phyloP scores from a whole-genome alignment of 2,329 filamentous ascomycete species.

The Ilyonectria mors-panacis region DNA sequence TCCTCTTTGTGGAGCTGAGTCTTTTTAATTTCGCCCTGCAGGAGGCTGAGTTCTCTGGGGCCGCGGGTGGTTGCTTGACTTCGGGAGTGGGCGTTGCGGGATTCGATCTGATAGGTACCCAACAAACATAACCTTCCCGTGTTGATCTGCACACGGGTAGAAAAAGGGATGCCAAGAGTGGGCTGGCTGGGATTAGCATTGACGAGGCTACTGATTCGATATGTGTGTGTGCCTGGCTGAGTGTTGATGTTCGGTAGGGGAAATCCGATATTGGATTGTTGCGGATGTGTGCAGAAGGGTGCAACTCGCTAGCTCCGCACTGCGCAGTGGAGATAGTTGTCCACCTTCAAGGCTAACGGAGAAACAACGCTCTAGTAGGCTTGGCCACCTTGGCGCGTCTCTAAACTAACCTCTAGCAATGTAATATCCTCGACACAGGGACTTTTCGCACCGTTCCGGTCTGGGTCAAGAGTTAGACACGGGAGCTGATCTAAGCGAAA shows the following conservation, averaged over 20 bases:
- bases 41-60: conserved; percentile 1
- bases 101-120: background rate
- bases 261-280: background rate
- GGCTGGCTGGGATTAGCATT: background rate
- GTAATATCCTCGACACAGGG: background rate
- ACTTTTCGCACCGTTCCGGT: background rate
- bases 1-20: too few species aligned
- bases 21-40: background rate
- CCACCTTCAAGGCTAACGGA: conserved; percentile 18
- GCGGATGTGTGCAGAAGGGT: background rate
- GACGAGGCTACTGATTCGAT: background rate
- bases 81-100: conserved; percentile 3
- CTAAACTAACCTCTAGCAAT: conserved; percentile 32
- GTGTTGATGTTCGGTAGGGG: background rate
- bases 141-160: background rate
- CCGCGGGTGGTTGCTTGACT: conserved; percentile 5
- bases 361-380: conserved; percentile 8
- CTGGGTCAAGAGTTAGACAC: background rate
- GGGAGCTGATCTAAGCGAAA: background rate
- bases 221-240: background rate
- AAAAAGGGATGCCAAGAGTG: background rate
- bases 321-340: background rate
- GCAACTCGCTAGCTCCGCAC: background rate
- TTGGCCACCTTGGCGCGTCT: conserved; percentile 29
- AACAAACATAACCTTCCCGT: background rate